phyloP scores from a whole-genome alignment of 1,139 yeast species.

The Pichia sp. region DNA sequence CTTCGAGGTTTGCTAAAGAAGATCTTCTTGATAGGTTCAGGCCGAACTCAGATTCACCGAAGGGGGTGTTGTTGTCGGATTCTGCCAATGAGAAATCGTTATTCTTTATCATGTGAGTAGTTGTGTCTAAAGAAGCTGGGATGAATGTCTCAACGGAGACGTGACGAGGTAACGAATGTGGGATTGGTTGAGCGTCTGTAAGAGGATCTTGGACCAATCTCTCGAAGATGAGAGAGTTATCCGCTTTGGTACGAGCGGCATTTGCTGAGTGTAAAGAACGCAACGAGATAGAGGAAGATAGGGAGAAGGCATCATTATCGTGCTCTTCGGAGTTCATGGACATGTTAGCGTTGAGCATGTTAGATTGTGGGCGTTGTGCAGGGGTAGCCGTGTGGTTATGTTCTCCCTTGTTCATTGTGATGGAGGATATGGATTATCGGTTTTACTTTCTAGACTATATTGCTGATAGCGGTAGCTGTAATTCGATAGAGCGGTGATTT shows the following conservation, averaged over 20 bases:
- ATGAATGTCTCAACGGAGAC: conserved; percentile 60
- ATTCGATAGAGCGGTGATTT: no score
- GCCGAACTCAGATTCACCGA: conserved; percentile 42
- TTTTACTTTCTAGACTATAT: no score
- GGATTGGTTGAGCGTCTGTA: conserved; percentile 23
- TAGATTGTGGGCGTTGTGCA: background rate
- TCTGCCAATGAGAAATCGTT: conserved; percentile 1
- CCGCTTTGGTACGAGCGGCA: conserved; percentile 7
- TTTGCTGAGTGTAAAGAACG: conserved; percentile 5
- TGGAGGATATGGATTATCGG: no score
- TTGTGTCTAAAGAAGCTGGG: conserved; percentile 77
- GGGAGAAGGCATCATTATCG: conserved; percentile 8
- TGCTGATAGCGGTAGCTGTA: no score
- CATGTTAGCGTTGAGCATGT: background rate
- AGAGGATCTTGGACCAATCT: conserved; percentile 52
- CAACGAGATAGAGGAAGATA: conserved; percentile 11
- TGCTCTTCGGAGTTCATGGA: conserved; percentile 2
- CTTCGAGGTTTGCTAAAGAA: conserved; percentile 52
- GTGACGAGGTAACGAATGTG: conserved; percentile 34
- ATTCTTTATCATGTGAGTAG: conserved; percentile 39
- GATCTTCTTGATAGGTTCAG: conserved; percentile 45
- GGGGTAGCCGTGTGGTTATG: no score
- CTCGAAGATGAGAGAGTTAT: conserved; percentile 48
- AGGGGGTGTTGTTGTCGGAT: background rate
- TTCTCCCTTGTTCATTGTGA: no score